Evolutionary conservation across 441 rosid genomes (phyloP).

Genomic region (Hura crepitans): DNA sequence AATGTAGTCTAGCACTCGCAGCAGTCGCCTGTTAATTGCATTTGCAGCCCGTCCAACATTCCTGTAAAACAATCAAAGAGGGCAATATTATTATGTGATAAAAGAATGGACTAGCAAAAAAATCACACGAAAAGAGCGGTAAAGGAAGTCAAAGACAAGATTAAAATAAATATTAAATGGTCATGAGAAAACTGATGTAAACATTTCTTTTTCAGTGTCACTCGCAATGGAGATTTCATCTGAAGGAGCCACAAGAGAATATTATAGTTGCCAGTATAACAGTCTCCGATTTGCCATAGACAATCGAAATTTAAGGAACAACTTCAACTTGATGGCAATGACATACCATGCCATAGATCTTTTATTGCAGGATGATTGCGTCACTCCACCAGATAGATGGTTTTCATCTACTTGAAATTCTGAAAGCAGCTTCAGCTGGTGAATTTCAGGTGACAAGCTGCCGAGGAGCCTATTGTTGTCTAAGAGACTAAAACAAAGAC

Average conservation of each 20-base stretch:
- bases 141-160: background rate
- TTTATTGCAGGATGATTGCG: constrained; percentile 32
- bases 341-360: constrained; percentile 29
- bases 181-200: background rate
- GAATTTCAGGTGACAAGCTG: constrained; percentile 36
- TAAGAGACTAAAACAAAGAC: constrained; percentile 35
- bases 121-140: background rate
- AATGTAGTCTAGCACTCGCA: background rate
- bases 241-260: background rate
- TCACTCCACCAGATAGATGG: constrained; percentile 29
- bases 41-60: constrained; percentile 26
- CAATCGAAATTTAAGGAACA: background rate
- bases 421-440: constrained; percentile 39
- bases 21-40: constrained; percentile 39
- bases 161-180: background rate
- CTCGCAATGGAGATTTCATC: background rate
- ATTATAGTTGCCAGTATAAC: background rate
- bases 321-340: constrained; percentile 2
- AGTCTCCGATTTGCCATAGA: background rate
- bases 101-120: background rate
- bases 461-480: constrained; percentile 51
- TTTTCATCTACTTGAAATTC: constrained; percentile 42
- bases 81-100: background rate
- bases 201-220: background rate
- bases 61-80: constrained; percentile 30